phyloP scores from a whole-genome alignment of 208 protist species.

The Crithidia expoeki region DNA sequence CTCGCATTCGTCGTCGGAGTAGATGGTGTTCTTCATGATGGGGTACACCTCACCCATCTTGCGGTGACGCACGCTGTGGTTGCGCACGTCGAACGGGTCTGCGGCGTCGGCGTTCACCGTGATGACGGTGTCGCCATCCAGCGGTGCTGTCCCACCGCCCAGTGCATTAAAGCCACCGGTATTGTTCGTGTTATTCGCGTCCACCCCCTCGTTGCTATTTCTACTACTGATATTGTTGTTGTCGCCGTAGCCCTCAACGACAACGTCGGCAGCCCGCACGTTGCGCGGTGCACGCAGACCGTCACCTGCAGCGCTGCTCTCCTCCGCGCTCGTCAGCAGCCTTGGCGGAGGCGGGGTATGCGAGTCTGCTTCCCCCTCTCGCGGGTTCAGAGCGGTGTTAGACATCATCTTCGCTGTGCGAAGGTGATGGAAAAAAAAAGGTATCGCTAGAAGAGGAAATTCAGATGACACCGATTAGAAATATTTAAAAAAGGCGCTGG shows the following conservation, averaged over 20 bases:
- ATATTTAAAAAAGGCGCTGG: too few relatives aligned
- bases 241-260: slow-evolving; percentile 17
- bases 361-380: background rate
- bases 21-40: slow-evolving; percentile 73
- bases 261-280: slow-evolving; percentile 34
- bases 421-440: background rate
- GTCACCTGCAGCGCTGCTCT: background rate
- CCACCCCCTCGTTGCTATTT: background rate
- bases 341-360: background rate
- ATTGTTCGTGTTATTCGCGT: background rate
- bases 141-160: background rate
- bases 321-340: slow-evolving; percentile 4
- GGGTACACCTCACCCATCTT: slow-evolving; percentile 56
- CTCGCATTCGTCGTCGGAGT: slow-evolving; percentile 56
- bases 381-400: background rate
- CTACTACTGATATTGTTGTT: background rate
- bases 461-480: too few relatives aligned
- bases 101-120: background rate
- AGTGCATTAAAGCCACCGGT: background rate
- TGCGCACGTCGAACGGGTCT: slow-evolving; percentile 19
- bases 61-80: slow-evolving; percentile 14
- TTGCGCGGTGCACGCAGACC: slow-evolving; percentile 12
- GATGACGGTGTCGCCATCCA: slow-evolving; percentile 11
- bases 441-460: too few relatives aligned
- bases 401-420: background rate